Percentiles rank a stretch among this genome's conserved stretches.
phyloP scores from a whole-genome alignment of 148 eudicot species.

The Hydrangea macrophylla region DNA sequence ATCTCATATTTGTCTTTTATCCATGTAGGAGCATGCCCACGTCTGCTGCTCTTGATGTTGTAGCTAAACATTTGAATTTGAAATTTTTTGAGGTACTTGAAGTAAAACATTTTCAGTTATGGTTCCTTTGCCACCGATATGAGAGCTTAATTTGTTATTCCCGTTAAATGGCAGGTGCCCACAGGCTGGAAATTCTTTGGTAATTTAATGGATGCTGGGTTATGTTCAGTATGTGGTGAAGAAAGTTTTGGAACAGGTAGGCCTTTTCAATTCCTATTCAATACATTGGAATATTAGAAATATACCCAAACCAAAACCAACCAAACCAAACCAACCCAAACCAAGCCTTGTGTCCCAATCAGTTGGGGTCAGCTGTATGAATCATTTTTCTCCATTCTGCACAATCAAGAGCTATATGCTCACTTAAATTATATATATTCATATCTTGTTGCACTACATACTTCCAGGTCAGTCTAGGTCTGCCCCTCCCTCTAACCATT shows the following conservation, averaged over 20 bases:
- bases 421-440: too few relatives aligned
- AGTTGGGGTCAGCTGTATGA: too few relatives aligned
- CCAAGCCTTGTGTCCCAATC: too few relatives aligned
- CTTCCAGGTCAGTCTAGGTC: too few relatives aligned
- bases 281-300: too few relatives aligned
- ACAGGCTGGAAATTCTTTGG: constrained; percentile 99
- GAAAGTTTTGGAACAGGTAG: constrained; percentile 99
- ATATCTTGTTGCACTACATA: too few relatives aligned
- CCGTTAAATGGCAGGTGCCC: constrained; percentile 56
- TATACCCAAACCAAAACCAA: too few relatives aligned
- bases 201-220: constrained; percentile 94
- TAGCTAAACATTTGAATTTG: constrained; percentile 74
- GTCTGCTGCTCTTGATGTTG: constrained; percentile 97
- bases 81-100: constrained; percentile 83
- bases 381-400: neutral
- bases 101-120: neutral
- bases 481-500: too few relatives aligned
- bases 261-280: constrained; percentile 8
- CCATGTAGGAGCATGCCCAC: constrained; percentile 96
- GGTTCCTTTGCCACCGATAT: constrained; percentile 2
- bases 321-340: too few relatives aligned
- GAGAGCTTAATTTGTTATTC: constrained; percentile 3
- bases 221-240: constrained; percentile 94
- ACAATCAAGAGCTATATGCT: too few relatives aligned
- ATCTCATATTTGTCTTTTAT: constrained; percentile 11